Evolutionary conservation across 805 yeast species (phyloP).

Genomic region (Scheffersomyces coipomensis): DNA sequence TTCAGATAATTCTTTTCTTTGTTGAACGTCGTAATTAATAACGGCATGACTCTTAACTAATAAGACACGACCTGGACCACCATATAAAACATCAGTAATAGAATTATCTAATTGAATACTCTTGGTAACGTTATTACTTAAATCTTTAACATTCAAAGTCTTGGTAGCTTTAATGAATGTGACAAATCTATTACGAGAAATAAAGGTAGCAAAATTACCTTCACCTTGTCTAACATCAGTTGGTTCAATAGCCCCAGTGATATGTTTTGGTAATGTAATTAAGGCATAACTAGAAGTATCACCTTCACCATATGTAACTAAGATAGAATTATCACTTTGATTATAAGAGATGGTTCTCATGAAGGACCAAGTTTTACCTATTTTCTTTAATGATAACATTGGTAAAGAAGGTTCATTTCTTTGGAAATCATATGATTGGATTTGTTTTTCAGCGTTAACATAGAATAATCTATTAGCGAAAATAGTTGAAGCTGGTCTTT

Average conservation of each 20-base stretch:
- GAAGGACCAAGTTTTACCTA: conserved; percentile 84
- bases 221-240: conserved; percentile 74
- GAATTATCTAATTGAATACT: conserved; percentile 66
- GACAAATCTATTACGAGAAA: conserved; percentile 92
- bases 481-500: conserved; percentile 85
- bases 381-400: conserved; percentile 75
- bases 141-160: conserved; percentile 78
- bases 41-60: conserved; percentile 72
- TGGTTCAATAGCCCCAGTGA: conserved; percentile 93
- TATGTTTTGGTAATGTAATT: conserved; percentile 77
- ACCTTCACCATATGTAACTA: conserved; percentile 76
- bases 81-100: conserved; percentile 70
- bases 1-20: conserved; percentile 73
- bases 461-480: conserved; percentile 73
- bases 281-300: conserved; percentile 70
- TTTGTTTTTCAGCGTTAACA: conserved; percentile 81
- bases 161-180: conserved; percentile 65
- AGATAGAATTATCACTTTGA: conserved; percentile 84
- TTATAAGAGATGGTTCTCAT: conserved; percentile 84
- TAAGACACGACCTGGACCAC: conserved; percentile 81
- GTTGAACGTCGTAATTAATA: conserved; percentile 87
- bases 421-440: conserved; percentile 73
- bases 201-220: conserved; percentile 84
- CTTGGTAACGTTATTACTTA: conserved; percentile 79
- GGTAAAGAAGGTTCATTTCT: conserved; percentile 69